phyloP scores from a whole-genome alignment of 495 filamentous ascomycete genomes.

The Venustampulla echinocandica region DNA sequence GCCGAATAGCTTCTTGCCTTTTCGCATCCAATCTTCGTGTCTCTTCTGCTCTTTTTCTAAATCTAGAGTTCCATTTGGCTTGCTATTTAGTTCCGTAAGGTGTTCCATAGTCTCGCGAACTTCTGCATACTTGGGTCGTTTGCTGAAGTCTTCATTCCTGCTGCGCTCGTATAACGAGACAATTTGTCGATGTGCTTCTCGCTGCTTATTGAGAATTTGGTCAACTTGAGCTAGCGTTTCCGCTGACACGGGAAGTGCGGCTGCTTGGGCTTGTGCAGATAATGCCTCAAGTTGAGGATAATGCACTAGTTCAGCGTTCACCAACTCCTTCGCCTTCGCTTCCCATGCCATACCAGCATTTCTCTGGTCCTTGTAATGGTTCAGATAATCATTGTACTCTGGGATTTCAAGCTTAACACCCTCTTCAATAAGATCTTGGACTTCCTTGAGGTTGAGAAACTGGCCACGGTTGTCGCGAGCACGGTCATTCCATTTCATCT shows the following conservation, averaged over 20 bases:
- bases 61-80: slow-evolving; percentile 82
- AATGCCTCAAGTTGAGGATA: slow-evolving; percentile 92
- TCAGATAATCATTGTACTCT: slow-evolving; percentile 66
- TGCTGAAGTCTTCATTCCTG: slow-evolving; percentile 60
- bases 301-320: slow-evolving; percentile 74
- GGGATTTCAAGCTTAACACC: slow-evolving; percentile 69
- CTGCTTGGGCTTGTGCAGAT: slow-evolving; percentile 62
- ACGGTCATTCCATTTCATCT: slow-evolving; percentile 82
- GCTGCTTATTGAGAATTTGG: slow-evolving; percentile 89
- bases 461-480: slow-evolving; percentile 54
- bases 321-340: slow-evolving; percentile 85
- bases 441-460: slow-evolving; percentile 64
- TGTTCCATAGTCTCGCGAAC: slow-evolving; percentile 83
- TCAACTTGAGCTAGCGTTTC: slow-evolving; percentile 80
- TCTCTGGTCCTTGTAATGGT: slow-evolving; percentile 65
- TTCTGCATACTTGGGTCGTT: slow-evolving; percentile 84
- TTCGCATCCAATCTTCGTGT: slow-evolving; percentile 98
- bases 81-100: slow-evolving; percentile 79
- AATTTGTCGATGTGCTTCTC: slow-evolving; percentile 86
- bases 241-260: slow-evolving; percentile 67
- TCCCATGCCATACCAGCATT: slow-evolving; percentile 81
- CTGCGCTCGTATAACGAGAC: slow-evolving; percentile 68
- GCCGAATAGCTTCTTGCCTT: slow-evolving; percentile 96
- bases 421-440: slow-evolving; percentile 65
- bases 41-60: slow-evolving; percentile 91